Base-by-base conservation (phyloP, 2,329 filamentous ascomycete species). In the Incumbomyces lentus region DNA sequence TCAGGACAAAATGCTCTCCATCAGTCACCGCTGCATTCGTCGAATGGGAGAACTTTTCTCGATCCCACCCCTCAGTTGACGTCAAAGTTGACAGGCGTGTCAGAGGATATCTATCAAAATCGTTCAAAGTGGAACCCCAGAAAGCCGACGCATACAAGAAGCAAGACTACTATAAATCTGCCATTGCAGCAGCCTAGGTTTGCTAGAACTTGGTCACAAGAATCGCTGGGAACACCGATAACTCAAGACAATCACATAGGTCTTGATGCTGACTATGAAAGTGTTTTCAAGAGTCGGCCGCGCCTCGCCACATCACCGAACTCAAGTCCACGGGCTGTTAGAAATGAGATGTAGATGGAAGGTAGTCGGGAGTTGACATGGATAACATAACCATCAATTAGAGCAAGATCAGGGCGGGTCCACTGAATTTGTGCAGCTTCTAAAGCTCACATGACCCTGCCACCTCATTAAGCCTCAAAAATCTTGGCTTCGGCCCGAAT, bases 31-130 rank as follows among this genome's bases (percentile, higher is more conserved):
- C 8, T 4, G 22, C 22, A 4, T 8, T 26, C 8, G 22, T 26
- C 22, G 8, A 26, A 8, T 26, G 22, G 8, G 8, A 8, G 22
- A 8, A 26, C 82, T 0, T 73, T 92, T 0, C 75, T 82, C 3
- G 87, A 93, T 59, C 82, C 88, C 40, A 93, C 89, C 0, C 79
- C 84, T 14, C 73, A 87, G 45, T 88, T 86, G 14, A 90, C 95
- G 80, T 78, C 81, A 0, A 72, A 79, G 2, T 69, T 76, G 39
- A 74, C 78, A 1, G 49, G 18, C 30, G 41, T 30, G 17, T 18
- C 29, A n/a, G 41, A 37, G 11, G 33, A 44, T 17, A 44, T 6
- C 35, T 10, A 40, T 30, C 37, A 35, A 36, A 12, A 6, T 26
- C 22, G 13, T 11, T n/a, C 31, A 8, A 36, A 44, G 13, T 30